Percentiles rank a stretch among this genome's conserved stretches.
Conservation (phyloP, 2,329 filamentous ascomycete species). For the Scleromitrula shiraiana region DNA sequence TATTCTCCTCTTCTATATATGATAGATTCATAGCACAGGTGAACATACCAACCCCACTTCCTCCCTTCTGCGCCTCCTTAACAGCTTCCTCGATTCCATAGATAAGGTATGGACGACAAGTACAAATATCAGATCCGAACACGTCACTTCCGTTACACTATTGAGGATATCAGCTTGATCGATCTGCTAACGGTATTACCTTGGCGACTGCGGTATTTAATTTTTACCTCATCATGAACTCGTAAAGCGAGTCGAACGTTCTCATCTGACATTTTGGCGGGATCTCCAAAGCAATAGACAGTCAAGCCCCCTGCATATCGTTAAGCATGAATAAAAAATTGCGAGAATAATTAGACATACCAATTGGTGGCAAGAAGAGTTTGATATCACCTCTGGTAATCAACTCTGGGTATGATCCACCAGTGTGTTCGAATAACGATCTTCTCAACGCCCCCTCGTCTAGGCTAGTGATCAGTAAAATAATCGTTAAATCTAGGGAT, state of each 20-base stretch:
- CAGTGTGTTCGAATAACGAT: conserved; percentile 88
- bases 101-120: conserved; percentile 89
- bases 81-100: conserved; percentile 97
- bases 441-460: conserved; percentile 82
- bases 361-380: conserved; percentile 90
- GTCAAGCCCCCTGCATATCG: conserved; percentile 56
- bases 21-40: too few relatives aligned
- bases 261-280: conserved; percentile 85
- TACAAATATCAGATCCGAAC: conserved; percentile 96
- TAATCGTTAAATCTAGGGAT: conserved; percentile 3
- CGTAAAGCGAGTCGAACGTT: conserved; percentile 73
- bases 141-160: conserved; percentile 94
- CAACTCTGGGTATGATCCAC: conserved; percentile 91
- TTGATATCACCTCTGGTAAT: conserved; percentile 95
- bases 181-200: conserved; percentile 3
- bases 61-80: conserved; percentile 73
- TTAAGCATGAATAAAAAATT: conserved; percentile 8
- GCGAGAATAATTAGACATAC: conserved; percentile 66
- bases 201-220: conserved; percentile 5
- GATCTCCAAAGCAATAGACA: conserved; percentile 95
- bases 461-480: conserved; percentile 63
- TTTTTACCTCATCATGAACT: conserved; percentile 56
- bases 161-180: conserved; percentile 18
- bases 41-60: conserved; percentile 21
- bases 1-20: too few relatives aligned